Evolutionary conservation across 2,329 filamentous ascomycete genomes (phyloP), one percentile per base, ranked within the genome.

Genomic region (Alternaria sp.): DNA sequence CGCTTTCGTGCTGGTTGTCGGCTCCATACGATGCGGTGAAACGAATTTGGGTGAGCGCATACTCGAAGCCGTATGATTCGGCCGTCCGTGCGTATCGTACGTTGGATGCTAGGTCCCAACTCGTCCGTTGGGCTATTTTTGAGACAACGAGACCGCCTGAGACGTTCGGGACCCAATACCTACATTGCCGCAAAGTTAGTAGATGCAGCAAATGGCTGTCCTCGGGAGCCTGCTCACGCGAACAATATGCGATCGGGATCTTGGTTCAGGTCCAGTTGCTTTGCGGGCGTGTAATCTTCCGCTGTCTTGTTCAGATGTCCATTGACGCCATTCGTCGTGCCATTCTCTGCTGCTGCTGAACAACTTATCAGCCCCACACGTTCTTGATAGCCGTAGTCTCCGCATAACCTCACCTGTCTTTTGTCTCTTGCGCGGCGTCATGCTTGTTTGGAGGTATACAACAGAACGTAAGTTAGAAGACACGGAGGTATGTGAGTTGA

Each of bases 121-220:
- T 77, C 0, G 84, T 86, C 21, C 75, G 78, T 64, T 86, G 84
- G 5, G 82, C 80, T 55, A 86, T 85, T 66, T 86, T 86, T 63
- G 80, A 83, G 44, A 86, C 84, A 12, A 87, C 84, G 1, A 87
- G 79, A 11, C 84, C 84, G 26, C 84, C 85, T 0, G 84, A 86
- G 5, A 86, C 85, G 64, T 86, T 86, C 15, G 84, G 85, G 0
- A 86, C 84, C 84, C 84, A 86, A 72, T 86, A 86, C 10, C 80
- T 81, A 47, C n/a, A 18, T 14, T 43, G 20, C 10, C 20, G 26
- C 6, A 43, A 41, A 20, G n/a, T 45, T 26, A 49, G 41, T 6
- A 23, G 7, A 4, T n/a, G 18, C 11, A 4, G 15, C 0, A 5
- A 20, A 43, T 6, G 33, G n/a, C 11, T 23, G 26, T 30, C 47